These are phyloP conservation scores for Mimosa bimucronata DNA, from an alignment of 306 rosid species.

Conservation along the genomic window DNA sequence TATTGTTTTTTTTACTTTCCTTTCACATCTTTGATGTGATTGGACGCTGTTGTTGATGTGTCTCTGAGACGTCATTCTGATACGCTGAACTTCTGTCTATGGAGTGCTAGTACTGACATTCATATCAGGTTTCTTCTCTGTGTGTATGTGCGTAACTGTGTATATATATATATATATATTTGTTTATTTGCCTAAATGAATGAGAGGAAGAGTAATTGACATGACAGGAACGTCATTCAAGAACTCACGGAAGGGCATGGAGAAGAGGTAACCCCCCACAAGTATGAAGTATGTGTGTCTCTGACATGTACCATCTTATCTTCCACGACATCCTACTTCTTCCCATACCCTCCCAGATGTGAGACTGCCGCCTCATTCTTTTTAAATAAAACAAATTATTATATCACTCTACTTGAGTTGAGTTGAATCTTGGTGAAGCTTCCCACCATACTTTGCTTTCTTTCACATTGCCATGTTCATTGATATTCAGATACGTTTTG, in stretches of 20 bases:
- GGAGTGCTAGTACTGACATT: slow-evolving; percentile 19
- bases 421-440: background rate
- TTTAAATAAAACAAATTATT: background rate
- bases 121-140: slow-evolving; percentile 1
- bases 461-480: background rate
- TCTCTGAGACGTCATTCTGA: slow-evolving; percentile 37
- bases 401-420: background rate
- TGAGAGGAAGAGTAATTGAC: slow-evolving; percentile 31
- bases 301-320: background rate
- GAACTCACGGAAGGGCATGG: background rate
- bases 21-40: slow-evolving; percentile 39
- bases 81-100: slow-evolving; percentile 20
- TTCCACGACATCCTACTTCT: background rate
- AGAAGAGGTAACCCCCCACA: background rate
- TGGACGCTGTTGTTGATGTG: slow-evolving; percentile 43
- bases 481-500: background rate
- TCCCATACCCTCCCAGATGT: background rate
- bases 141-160: background rate
- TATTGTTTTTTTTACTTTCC: background rate
- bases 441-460: background rate
- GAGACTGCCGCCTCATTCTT: background rate
- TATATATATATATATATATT: background rate
- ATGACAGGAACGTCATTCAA: slow-evolving; percentile 33
- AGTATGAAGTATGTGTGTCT: background rate
- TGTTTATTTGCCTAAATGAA: background rate